Evolutionary conservation across 441 rosid species (phyloP), one percentile per base, ranked within the genome.

Genomic region (Gossypium aridum): DNA sequence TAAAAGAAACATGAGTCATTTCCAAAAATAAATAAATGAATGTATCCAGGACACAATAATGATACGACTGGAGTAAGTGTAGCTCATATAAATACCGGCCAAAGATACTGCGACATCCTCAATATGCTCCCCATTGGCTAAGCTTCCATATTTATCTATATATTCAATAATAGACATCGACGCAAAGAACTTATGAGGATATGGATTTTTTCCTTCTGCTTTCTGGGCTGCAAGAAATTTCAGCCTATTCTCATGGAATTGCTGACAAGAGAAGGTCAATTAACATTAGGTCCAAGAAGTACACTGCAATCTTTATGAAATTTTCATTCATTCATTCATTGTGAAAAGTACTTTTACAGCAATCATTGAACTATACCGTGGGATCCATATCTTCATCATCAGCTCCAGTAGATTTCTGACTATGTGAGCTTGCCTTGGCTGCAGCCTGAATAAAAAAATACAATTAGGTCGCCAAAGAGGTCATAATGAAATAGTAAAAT

Each of bases 381-480:
- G 97, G 92, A 76, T 93, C 97, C 93, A 89, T 90, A 53, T 93
- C 93, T 2, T 93, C 94, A 59, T 89, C 98, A 75, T 79, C 89
- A 22, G 83, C 88, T 73, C 83, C 87, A 23, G 78, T 82, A 54
- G 85, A 61, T 78, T 81, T 88, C 82, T 79, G 84, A 78, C 34
- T 78, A n/a, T 82, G 87, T 28, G 81, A 68, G 77, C 77, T 76
- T n/a, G 79, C 78, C 75, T 78, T 85, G 57, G 81, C 83, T 57
- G 88, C 86, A 56, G 87, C 84, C 87, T 85, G 78, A 64, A 84
- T 23, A 73, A 19, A 17, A 39, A 61, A 61, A 63, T 12, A 64
- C 34, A 14, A 14, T 28, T 17, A 54, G 59, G 59, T 17, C 13
- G 7, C 39, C 65, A 13, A 61, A 26, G 19, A 25, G 65, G 31